A percentile compares a stretch with the other conserved stretches of the same genome.
Conservation (phyloP, 140 eudicot genomes). For the Flaveria floridana region DNA sequence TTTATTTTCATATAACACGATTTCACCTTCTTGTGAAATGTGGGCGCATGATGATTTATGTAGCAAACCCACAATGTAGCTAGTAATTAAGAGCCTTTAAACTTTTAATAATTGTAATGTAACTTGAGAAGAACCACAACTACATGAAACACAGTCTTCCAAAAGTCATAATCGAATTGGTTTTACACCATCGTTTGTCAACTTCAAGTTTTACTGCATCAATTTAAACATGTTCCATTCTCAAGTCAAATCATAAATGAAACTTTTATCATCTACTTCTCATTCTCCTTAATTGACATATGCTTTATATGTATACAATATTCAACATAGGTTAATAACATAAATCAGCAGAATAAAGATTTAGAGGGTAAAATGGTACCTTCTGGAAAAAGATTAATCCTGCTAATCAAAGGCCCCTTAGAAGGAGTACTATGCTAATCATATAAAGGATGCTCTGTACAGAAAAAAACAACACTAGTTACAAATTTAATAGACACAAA, state of each 20-base stretch:
- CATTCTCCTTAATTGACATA: background rate
- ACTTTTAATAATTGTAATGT: background rate
- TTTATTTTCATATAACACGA: too few species aligned
- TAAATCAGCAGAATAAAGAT: background rate
- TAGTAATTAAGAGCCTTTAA: background rate
- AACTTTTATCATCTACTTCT: background rate
- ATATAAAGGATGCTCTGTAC: background rate
- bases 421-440: background rate
- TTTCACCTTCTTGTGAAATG: background rate
- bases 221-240: background rate
- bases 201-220: background rate
- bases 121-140: background rate
- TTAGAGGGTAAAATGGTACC: constrained; percentile 11
- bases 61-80: background rate
- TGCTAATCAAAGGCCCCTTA: background rate
- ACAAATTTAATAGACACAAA: background rate
- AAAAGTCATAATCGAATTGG: background rate
- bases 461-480: background rate
- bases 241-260: background rate
- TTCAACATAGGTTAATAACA: constrained; percentile 9
- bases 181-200: background rate
- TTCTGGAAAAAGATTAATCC: background rate
- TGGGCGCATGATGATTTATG: background rate
- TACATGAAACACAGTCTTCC: background rate
- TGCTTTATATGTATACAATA: background rate